A percentile compares a stretch with the other conserved stretches of the same genome.
These are phyloP conservation scores for Glycine soja DNA, from an alignment of 306 rosid species.

Conservation along the genomic window DNA sequence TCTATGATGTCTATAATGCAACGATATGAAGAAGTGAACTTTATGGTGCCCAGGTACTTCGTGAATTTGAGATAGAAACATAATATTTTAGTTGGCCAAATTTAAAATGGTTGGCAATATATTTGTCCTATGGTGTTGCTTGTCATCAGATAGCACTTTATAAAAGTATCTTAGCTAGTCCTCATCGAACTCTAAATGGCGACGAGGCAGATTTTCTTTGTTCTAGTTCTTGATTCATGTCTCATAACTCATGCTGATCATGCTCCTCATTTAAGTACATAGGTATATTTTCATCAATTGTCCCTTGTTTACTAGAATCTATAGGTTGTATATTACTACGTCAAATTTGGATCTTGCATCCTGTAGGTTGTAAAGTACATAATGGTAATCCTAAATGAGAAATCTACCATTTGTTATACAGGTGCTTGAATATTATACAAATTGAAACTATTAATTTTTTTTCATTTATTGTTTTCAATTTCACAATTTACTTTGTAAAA, in stretches of 20 bases:
- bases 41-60: slow-evolving; percentile 86
- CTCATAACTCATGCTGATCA: slow-evolving; percentile 87
- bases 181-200: slow-evolving; percentile 82
- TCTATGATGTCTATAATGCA: slow-evolving; percentile 49
- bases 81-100: slow-evolving; percentile 20
- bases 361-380: background rate
- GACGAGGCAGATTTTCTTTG: slow-evolving; percentile 95
- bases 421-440: background rate
- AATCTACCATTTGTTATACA: background rate
- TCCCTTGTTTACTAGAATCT: slow-evolving; percentile 6
- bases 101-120: slow-evolving; percentile 18
- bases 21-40: slow-evolving; percentile 78
- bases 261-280: slow-evolving; percentile 84
- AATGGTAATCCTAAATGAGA: background rate
- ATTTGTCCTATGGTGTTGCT: slow-evolving; percentile 32
- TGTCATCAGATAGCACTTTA: slow-evolving; percentile 78
- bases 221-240: slow-evolving; percentile 94
- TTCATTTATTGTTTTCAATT: background rate
- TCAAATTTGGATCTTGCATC: background rate
- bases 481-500: background rate
- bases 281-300: slow-evolving; percentile 55
- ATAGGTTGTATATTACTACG: background rate
- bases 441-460: background rate
- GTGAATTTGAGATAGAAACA: slow-evolving; percentile 32
- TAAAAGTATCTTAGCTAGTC: slow-evolving; percentile 92